A percentile compares a stretch with the other conserved stretches of the same genome.
These are phyloP conservation scores for Ceratocystis diversiconidia DNA, from an alignment of 2,329 filamentous ascomycete genomes.

Conservation along the genomic window DNA sequence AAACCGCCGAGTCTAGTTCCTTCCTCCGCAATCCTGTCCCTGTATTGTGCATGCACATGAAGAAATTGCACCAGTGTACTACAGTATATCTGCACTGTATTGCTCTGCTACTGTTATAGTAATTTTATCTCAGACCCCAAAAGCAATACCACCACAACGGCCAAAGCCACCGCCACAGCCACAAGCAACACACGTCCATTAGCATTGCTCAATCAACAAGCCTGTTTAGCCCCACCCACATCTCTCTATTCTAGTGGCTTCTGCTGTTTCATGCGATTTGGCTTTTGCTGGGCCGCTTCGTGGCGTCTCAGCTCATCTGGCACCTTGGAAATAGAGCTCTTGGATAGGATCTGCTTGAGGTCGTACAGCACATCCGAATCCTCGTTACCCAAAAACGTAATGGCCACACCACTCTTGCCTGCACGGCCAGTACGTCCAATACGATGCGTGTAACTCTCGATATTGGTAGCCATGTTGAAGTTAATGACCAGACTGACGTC, in stretches of 20 bases:
- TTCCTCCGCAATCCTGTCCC: background rate
- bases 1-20: background rate
- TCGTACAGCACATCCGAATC: slow-evolving; percentile 87
- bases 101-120: background rate
- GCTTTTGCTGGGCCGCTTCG: slow-evolving; percentile 79
- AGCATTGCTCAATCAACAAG: background rate
- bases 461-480: slow-evolving; percentile 93
- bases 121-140: background rate
- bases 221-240: background rate
- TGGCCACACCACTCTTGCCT: slow-evolving; percentile 88
- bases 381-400: slow-evolving; percentile 87
- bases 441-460: slow-evolving; percentile 93
- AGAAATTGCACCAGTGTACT: background rate
- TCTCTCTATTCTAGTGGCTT: slow-evolving; percentile 15
- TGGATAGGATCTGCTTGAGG: slow-evolving; percentile 85
- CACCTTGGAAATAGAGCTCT: slow-evolving; percentile 75
- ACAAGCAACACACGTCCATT: background rate
- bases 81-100: background rate
- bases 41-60: background rate
- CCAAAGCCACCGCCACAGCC: background rate
- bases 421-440: slow-evolving; percentile 95
- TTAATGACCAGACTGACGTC: slow-evolving; percentile 92
- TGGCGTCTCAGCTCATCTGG: slow-evolving; percentile 84
- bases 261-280: slow-evolving; percentile 28
- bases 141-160: background rate